Base-by-base conservation (phyloP, 257 asterid genomes). In the Solanum paucissectum region DNA sequence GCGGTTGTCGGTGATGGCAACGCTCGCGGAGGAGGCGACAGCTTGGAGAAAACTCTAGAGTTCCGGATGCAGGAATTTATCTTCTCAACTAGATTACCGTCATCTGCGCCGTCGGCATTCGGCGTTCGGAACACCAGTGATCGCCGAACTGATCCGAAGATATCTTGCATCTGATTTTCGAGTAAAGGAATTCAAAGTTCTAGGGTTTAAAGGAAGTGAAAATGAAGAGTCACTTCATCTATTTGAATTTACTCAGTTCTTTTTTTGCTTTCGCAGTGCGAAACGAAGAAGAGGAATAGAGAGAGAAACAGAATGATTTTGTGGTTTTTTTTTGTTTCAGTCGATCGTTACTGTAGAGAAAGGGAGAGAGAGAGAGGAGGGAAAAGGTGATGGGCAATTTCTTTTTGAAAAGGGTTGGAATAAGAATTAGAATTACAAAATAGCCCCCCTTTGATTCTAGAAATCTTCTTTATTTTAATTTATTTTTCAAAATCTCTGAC, bases 71-170 rank as follows among this genome's bases (percentile, higher is more conserved):
- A 96, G 29, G 98, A 92, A 25, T 98, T 98, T 79, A 97, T 90
- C 93, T 96, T 97, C 73, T 97, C 99, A 21, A 96, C 98, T 46
- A 97, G 91, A 14, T 98, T 98, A 20, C 98, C 96, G 64, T 93
- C 93, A 84, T 97, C 93, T 84, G 46, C 89, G 9, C 89, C 62
- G 58, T 91, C 90, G 44, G 76, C 85, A 32, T 46, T 85, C 27
- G 95, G 69, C 6, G 98, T 98, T 74, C 94, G 95, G 95, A 97
- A 96, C 88, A 94, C 98, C 83, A 97, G 91, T 66, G 99, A 97
- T 92, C 98, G 94, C 86, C 99, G 96, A 46, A 97, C 98, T 84
- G 99, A 97, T 75, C 98, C 98, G 44, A 97, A 89, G 87, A 97
- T 94, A 79, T 96, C 99, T 77, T 94, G 98, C 99, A 97, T 97